Conservation (phyloP, 306 rosid genomes). For the Lotus japonicus region DNA sequence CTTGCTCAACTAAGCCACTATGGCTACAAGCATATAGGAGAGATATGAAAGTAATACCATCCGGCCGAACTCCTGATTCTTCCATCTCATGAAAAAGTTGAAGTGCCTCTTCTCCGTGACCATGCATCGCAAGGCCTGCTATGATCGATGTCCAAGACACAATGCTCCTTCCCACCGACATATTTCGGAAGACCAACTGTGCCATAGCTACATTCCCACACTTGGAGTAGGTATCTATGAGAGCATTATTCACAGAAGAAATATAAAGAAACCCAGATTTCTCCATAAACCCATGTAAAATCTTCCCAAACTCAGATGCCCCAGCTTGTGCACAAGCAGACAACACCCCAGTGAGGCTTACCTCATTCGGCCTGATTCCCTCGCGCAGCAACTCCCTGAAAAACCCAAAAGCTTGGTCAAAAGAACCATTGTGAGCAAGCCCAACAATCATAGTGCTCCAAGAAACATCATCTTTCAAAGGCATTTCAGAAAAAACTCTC, state of each 20-base stretch:
- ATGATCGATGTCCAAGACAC: constrained; percentile 84
- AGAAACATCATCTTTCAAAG: constrained; percentile 58
- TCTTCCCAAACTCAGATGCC: constrained; percentile 67
- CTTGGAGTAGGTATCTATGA: constrained; percentile 62
- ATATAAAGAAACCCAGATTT: constrained; percentile 61
- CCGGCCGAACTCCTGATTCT: constrained; percentile 48
- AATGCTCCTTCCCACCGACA: constrained; percentile 39
- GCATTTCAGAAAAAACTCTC: constrained; percentile 52
- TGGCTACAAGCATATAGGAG: constrained; percentile 78
- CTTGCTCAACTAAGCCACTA: constrained; percentile 64
- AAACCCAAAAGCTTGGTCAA: constrained; percentile 61
- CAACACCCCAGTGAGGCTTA: constrained; percentile 71
- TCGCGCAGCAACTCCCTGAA: constrained; percentile 49
- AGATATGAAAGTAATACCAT: constrained; percentile 67
- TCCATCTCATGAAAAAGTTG: constrained; percentile 60
- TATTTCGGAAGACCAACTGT: constrained; percentile 49
- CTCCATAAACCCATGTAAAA: constrained; percentile 59
- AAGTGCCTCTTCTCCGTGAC: constrained; percentile 68
- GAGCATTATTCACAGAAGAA: constrained; percentile 64
- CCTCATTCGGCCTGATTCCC: constrained; percentile 64
- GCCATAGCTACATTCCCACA: constrained; percentile 73
- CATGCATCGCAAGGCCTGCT: constrained; percentile 79
- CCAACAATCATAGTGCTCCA: constrained; percentile 93
- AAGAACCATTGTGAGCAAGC: constrained; percentile 56
- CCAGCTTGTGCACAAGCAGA: constrained; percentile 85